Conservation (phyloP, 208 protist genomes). For the Acanthamoeba healyi region DNA sequence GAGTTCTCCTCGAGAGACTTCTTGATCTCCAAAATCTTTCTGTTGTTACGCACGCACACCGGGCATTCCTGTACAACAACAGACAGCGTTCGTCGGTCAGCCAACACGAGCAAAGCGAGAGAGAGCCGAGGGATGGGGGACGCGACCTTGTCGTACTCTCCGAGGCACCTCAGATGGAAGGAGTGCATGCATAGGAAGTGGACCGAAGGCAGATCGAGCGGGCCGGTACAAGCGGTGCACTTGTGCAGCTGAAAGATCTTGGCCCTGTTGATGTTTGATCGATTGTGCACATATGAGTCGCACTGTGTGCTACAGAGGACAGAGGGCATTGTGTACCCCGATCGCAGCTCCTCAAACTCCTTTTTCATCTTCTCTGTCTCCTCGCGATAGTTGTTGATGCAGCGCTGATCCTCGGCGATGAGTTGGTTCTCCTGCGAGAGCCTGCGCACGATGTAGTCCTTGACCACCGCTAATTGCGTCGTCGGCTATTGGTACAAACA, state of each 20-base stretch:
- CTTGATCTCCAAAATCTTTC: constrained; percentile 89
- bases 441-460: constrained; percentile 92
- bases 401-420: constrained; percentile 84
- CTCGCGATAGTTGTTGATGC: constrained; percentile 88
- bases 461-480: constrained; percentile 91
- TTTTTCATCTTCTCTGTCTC: constrained; percentile 89
- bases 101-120: not conserved
- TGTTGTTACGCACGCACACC: constrained; percentile 85
- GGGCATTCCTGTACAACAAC: constrained; percentile 84
- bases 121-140: too few relatives aligned
- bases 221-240: constrained; percentile 91
- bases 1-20: constrained; percentile 84
- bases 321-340: constrained; percentile 11
- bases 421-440: constrained; percentile 86
- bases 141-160: constrained; percentile 84
- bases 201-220: constrained; percentile 95
- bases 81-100: not conserved
- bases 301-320: too few relatives aligned
- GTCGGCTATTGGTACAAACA: constrained; percentile 69
- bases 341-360: constrained; percentile 91
- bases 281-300: too few relatives aligned
- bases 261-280: constrained; percentile 79
- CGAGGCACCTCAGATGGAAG: constrained; percentile 94
- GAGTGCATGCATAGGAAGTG: constrained; percentile 96
- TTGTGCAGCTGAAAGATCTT: constrained; percentile 93